These are phyloP conservation scores for Astrothelium macrocarpum DNA, from an alignment of 495 filamentous ascomycete genomes.

Conservation along the genomic window DNA sequence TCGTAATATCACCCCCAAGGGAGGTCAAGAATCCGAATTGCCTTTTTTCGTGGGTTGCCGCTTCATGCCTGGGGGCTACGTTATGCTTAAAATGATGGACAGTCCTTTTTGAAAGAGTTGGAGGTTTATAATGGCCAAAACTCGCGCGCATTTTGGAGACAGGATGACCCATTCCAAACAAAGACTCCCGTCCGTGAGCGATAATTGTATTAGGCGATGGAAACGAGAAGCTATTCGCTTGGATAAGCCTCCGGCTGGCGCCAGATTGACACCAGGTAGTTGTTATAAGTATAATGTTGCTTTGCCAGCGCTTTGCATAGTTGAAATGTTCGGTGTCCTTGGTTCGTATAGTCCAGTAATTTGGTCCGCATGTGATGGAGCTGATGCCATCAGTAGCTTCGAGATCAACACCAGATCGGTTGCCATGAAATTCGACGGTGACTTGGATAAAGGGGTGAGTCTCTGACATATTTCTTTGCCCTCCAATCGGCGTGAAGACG, in stretches of 20 bases:
- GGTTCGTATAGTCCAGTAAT: not conserved
- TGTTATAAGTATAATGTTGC: not conserved
- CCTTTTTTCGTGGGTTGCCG: no score
- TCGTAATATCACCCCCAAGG: not conserved
- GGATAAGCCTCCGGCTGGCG: not conserved
- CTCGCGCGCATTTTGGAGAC: constrained; percentile 1
- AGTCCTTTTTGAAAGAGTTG: not conserved
- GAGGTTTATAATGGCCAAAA: not conserved
- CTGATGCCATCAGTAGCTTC: not conserved
- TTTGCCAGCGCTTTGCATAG: not conserved
- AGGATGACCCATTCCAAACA: not conserved
- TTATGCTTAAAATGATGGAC: not conserved
- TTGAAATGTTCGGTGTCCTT: constrained; percentile 1
- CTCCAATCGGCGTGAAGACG: not conserved
- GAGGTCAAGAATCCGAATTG: no score
- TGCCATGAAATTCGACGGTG: not conserved
- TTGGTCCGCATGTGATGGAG: not conserved
- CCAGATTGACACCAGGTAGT: not conserved
- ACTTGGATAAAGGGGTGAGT: not conserved
- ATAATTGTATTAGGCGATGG: not conserved
- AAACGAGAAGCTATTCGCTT: not conserved
- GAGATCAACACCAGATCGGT: not conserved
- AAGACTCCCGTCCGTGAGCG: not conserved
- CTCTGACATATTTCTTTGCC: constrained; percentile 1
- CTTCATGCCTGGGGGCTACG: not conserved